Evolutionary conservation across 2,329 filamentous ascomycete genomes (phyloP), one percentile per base, ranked within the genome.

Genomic region (Cercospora zeae-maydis): DNA sequence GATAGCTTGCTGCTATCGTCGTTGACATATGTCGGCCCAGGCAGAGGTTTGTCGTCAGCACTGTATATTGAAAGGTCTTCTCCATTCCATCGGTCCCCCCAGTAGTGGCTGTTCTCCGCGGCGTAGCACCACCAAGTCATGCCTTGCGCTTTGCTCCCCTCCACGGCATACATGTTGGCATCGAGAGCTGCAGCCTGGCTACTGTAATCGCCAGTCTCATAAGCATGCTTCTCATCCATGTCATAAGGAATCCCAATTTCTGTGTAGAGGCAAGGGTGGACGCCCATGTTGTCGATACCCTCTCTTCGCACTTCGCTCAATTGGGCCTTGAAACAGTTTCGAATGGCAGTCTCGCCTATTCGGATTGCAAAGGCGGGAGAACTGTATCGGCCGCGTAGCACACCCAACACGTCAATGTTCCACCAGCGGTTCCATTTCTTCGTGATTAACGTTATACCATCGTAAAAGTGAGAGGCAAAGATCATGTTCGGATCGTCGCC

Each of bases 221-320:
- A 99, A 0, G 95, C 95, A 72, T 95, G 83, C 77, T 96, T 93
- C 68, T 96, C 88, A 73, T 99, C 93, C 96, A 99, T 98, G 74
- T 99, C 95, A 74, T 96, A 99, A 0, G 95, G 95, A 63, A 99
- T 97, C 7, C 95, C 95, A 72, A 98, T 98, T 74, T 99, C 95
- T 0, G 92, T 96, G 75, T 97, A 86, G 4, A 99, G 78, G 70
- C 92, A 92, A 0, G 95, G 95, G 70, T 96, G 93, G 21, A 90
- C 86, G 19, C 95, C 95, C 81, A 92, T 91, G 63, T 92, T 87
- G 60, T 96, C 89, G n/a, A 89, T 78, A 0, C 93, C 96, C 77
- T 99, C 95, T 68, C 96, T 84, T 55, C 88, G 84, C 58, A 99
- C 89, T 0, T 88, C 89, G 5, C 86, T 86, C 36, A 99, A 83